These are phyloP conservation scores for Cytospora paraplurivora DNA, from an alignment of 2,329 filamentous ascomycete species.

Conservation along the genomic window DNA sequence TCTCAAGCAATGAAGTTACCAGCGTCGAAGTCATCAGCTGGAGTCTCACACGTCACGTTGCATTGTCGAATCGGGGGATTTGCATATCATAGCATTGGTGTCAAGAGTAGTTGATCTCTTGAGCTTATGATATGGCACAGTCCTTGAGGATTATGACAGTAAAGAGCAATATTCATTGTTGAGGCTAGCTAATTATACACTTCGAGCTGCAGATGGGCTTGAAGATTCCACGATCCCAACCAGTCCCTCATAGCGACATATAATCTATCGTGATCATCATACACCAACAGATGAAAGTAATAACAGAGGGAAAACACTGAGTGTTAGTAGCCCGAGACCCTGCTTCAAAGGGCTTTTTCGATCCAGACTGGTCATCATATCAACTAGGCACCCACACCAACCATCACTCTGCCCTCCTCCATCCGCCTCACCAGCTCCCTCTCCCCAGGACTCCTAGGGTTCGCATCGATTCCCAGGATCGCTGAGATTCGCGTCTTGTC, in stretches of 20 bases:
- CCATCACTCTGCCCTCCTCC: slow-evolving; percentile 50
- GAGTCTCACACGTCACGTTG: not conserved
- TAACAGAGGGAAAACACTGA: slow-evolving; percentile 20
- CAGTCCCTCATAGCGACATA: not conserved
- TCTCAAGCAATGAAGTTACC: not conserved
- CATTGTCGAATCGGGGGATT: not conserved
- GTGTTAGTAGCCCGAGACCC: slow-evolving; percentile 18
- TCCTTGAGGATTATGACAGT: slow-evolving; percentile 8
- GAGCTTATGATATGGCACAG: not conserved
- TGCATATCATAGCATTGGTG: not conserved
- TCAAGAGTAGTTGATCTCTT: not conserved
- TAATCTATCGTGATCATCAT: not conserved
- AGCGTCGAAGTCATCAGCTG: not conserved
- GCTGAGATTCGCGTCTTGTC: slow-evolving; percentile 65
- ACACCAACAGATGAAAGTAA: not conserved
- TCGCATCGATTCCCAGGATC: slow-evolving; percentile 62
- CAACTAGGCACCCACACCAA: slow-evolving; percentile 38
- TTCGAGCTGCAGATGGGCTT: not conserved
- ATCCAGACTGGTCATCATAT: not conserved
- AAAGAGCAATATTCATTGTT: not conserved
- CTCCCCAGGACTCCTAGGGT: slow-evolving; percentile 59
- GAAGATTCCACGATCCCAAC: not conserved
- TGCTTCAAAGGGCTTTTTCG: slow-evolving; percentile 14
- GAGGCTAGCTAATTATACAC: not conserved
- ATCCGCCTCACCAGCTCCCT: slow-evolving; percentile 59